These are phyloP conservation scores for Colletotrichum salicis DNA, from an alignment of 2,329 filamentous ascomycete genomes.

Conservation along the genomic window DNA sequence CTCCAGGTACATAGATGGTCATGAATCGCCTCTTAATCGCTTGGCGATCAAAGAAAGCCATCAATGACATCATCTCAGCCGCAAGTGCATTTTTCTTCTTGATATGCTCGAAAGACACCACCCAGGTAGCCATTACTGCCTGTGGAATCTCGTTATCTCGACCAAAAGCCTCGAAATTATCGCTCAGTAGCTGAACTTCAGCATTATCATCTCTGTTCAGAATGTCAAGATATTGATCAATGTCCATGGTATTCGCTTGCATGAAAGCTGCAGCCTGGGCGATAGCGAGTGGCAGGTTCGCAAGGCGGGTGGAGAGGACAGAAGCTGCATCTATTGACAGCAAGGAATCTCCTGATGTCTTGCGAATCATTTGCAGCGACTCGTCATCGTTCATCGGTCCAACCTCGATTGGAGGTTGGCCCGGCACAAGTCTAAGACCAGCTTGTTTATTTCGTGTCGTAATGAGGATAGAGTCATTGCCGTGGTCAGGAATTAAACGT, in stretches of 20 bases:
- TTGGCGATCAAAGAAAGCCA: conserved; percentile 45
- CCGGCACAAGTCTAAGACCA: conserved; percentile 40
- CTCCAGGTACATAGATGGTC: conserved; percentile 8
- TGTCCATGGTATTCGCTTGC: conserved; percentile 41
- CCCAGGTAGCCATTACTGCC: conserved; percentile 45
- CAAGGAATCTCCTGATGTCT: conserved; percentile 29
- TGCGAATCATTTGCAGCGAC: conserved; percentile 39
- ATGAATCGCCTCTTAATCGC: conserved; percentile 43
- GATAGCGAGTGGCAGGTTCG: conserved; percentile 47
- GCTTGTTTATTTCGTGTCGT: conserved; percentile 49
- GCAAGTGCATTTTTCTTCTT: conserved; percentile 39
- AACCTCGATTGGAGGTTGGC: conserved; percentile 40
- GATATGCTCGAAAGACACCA: conserved; percentile 49
- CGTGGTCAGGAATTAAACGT: conserved; percentile 42
- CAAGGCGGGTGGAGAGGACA: conserved; percentile 41
- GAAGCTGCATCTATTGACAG: not conserved
- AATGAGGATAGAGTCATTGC: conserved; percentile 44
- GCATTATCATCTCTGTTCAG: conserved; percentile 39
- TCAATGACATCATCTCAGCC: conserved; percentile 45
- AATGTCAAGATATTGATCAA: conserved; percentile 42
- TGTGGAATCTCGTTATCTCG: conserved; percentile 31
- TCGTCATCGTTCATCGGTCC: conserved; percentile 43
- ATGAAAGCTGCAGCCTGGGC: conserved; percentile 50
- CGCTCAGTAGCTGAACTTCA: conserved; percentile 40
- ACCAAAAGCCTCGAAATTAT: conserved; percentile 43